Evolutionary conservation across 768 basidiomycete species (phyloP).

Genomic region (Agrocybe praecox): DNA sequence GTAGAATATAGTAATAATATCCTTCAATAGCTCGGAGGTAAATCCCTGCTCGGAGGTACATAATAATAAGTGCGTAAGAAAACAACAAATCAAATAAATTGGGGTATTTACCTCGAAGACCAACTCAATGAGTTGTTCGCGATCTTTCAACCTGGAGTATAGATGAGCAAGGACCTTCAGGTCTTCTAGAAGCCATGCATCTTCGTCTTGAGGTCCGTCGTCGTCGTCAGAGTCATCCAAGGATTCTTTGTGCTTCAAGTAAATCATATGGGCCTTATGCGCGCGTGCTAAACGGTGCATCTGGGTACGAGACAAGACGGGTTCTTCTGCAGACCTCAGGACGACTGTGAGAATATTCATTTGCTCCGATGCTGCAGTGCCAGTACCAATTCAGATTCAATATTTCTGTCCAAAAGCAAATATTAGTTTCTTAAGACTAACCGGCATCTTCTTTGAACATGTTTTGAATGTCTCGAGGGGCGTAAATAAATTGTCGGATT

Average conservation of each 20-base stretch:
- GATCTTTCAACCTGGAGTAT: slow-evolving; percentile 79
- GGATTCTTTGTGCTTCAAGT: slow-evolving; percentile 59
- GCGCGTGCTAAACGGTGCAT: slow-evolving; percentile 80
- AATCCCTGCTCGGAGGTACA: slow-evolving; percentile 61
- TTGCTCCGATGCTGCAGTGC: slow-evolving; percentile 58
- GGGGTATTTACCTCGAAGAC: slow-evolving; percentile 83
- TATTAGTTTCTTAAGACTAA: slow-evolving; percentile 36
- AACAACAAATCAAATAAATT: background rate
- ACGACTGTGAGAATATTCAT: slow-evolving; percentile 80
- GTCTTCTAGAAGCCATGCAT: slow-evolving; percentile 97
- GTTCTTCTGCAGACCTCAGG: slow-evolving; percentile 77
- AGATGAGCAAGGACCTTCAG: slow-evolving; percentile 77
- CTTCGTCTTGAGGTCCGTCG: slow-evolving; percentile 90
- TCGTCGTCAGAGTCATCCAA: slow-evolving; percentile 89
- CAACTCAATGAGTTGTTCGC: slow-evolving; percentile 89
- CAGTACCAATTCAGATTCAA: background rate
- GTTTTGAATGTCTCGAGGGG: slow-evolving; percentile 86
- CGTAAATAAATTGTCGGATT: slow-evolving; percentile 82
- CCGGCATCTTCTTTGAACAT: slow-evolving; percentile 81
- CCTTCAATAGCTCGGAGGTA: slow-evolving; percentile 93
- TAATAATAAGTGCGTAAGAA: background rate
- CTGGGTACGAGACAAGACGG: slow-evolving; percentile 74
- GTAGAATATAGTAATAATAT: slow-evolving; percentile 99
- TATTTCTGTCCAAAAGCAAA: background rate
- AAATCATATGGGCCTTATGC: slow-evolving; percentile 77